These are phyloP conservation scores for Fonsecaea erecta DNA, from an alignment of 2,329 filamentous ascomycete genomes.

Conservation along the genomic window DNA sequence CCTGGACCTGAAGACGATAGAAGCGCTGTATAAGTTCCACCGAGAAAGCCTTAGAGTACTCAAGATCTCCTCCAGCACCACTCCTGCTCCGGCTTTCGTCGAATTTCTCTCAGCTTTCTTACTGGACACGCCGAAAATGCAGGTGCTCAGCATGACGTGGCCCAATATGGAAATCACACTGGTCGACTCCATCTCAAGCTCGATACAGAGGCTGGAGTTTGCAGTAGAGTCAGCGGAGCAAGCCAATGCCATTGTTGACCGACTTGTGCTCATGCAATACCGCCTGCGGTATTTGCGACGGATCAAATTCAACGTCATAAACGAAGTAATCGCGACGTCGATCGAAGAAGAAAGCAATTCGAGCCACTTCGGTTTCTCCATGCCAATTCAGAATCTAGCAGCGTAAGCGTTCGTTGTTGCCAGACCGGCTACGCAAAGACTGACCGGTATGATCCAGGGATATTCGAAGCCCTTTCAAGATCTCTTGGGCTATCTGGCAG, in stretches of 20 bases:
- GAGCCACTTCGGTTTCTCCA: neutral
- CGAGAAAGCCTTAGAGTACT: constrained; percentile 22
- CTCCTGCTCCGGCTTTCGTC: constrained; percentile 8
- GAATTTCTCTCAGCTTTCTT: constrained; percentile 23
- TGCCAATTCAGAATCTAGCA: constrained; percentile 16
- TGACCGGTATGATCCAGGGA: neutral
- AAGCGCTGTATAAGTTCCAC: constrained; percentile 22
- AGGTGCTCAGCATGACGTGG: constrained; percentile 21
- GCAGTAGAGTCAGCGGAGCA: constrained; percentile 7
- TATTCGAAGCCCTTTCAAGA: constrained; percentile 16
- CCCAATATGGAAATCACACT: constrained; percentile 19
- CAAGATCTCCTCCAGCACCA: constrained; percentile 18
- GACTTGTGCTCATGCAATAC: constrained; percentile 14
- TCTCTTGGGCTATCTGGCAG: constrained; percentile 25
- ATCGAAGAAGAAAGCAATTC: neutral
- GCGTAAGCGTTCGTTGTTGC: constrained; percentile 9
- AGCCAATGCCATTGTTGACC: constrained; percentile 19
- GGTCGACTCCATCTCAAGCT: constrained; percentile 20
- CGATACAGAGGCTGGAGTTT: constrained; percentile 17
- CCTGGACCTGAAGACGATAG: constrained; percentile 20
- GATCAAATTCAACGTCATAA: constrained; percentile 19
- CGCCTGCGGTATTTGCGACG: constrained; percentile 14
- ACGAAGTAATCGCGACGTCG: neutral
- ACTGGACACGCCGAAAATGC: constrained; percentile 17
- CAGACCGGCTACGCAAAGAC: neutral